phyloP scores from a whole-genome alignment of 495 filamentous ascomycete genomes.

The Aspergillus bridgeri region DNA sequence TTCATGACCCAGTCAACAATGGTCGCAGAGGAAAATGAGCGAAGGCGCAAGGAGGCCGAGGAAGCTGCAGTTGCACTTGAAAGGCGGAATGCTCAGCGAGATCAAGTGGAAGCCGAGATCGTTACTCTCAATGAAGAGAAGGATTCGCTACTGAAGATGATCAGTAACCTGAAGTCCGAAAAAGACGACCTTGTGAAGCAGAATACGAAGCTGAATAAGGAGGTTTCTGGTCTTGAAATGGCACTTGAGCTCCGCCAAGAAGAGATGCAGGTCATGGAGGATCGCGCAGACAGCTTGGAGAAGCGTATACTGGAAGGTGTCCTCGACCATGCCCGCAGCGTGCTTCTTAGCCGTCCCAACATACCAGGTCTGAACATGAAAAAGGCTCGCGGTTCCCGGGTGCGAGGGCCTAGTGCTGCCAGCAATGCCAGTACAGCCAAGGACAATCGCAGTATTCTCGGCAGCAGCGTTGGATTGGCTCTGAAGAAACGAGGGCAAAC shows the following conservation, averaged over 20 bases:
- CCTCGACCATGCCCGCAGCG: constrained; percentile 85
- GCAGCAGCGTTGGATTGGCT: constrained; percentile 51
- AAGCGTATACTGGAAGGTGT: constrained; percentile 90
- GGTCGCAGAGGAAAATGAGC: constrained; percentile 74
- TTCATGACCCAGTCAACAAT: constrained; percentile 73
- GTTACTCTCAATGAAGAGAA: constrained; percentile 62
- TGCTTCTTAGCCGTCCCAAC: constrained; percentile 63
- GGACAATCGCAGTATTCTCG: constrained; percentile 39
- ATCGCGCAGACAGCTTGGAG: constrained; percentile 80
- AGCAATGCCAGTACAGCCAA: constrained; percentile 40
- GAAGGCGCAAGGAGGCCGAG: constrained; percentile 75
- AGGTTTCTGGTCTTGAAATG: constrained; percentile 84
- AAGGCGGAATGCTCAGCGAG: constrained; percentile 70
- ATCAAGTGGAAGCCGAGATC: constrained; percentile 72
- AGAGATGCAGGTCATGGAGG: constrained; percentile 86
- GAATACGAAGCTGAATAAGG: constrained; percentile 72
- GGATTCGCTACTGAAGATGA: constrained; percentile 54
- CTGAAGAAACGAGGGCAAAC: constrained; percentile 46
- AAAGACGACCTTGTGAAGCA: constrained; percentile 69
- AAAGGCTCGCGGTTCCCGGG: constrained; percentile 57
- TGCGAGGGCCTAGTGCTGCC: constrained; percentile 38
- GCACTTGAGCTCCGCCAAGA: constrained; percentile 84
- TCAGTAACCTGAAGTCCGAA: constrained; percentile 58
- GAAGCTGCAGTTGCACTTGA: constrained; percentile 80
- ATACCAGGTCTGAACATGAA: constrained; percentile 64